Evolutionary conservation across 768 basidiomycete species (phyloP).

Genomic region (Fibroporia radiculosa): DNA sequence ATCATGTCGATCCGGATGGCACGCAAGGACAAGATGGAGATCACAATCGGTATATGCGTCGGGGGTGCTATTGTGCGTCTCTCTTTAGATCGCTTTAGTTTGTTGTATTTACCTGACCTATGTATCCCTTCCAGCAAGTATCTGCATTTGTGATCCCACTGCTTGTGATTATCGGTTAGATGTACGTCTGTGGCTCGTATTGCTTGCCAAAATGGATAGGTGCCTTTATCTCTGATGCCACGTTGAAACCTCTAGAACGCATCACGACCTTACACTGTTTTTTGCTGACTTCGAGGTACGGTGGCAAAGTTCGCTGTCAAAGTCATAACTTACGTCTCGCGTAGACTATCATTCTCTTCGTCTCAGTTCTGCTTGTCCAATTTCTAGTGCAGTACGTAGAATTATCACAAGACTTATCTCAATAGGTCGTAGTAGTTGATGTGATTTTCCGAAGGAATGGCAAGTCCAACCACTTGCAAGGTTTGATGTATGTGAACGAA

Average conservation of each 20-base stretch:
- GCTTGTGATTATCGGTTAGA: conserved; percentile 86
- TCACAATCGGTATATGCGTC: conserved; percentile 74
- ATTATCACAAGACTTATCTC: too few species aligned
- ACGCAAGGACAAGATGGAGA: conserved; percentile 62
- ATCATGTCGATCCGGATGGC: conserved; percentile 86
- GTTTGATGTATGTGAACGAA: conserved; percentile 52
- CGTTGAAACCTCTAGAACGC: conserved; percentile 32
- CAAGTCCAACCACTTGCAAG: conserved; percentile 90
- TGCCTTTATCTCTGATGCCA: conserved; percentile 5
- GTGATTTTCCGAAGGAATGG: conserved; percentile 44
- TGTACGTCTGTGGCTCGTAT: too few species aligned
- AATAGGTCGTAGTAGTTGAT: too few species aligned
- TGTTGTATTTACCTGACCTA: too few species aligned
- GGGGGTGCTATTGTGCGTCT: conserved; percentile 73
- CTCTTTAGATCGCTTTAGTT: too few species aligned
- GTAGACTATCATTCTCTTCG: conserved; percentile 77
- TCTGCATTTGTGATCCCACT: conserved; percentile 82
- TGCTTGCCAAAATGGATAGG: too few species aligned
- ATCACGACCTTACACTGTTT: conserved; percentile 70
- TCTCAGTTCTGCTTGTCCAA: conserved; percentile 83
- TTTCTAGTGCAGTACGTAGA: conserved; percentile 36
- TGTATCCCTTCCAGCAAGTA: conserved; percentile 76
- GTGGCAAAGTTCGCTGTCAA: not conserved
- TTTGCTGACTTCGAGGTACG: conserved; percentile 79
- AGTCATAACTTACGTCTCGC: not conserved